Evolutionary conservation across 805 yeast species (phyloP).

Genomic region (Dipodascus geniculatus): DNA sequence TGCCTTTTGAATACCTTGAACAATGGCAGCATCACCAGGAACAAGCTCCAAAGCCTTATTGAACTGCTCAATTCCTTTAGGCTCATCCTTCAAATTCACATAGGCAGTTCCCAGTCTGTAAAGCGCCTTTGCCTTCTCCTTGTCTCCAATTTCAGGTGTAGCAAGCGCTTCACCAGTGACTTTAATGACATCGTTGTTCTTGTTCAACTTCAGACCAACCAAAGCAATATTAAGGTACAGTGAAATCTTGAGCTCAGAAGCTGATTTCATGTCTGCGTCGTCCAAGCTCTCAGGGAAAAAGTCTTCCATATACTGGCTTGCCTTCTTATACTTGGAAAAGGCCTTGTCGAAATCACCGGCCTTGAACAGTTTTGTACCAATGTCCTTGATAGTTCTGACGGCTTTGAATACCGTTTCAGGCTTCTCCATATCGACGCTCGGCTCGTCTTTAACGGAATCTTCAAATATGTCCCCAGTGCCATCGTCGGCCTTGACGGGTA

Average conservation of each 20-base stretch:
- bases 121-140: constrained; percentile 71
- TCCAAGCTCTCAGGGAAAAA: constrained; percentile 55
- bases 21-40: constrained; percentile 64
- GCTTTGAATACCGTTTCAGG: constrained; percentile 62
- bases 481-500: constrained; percentile 48
- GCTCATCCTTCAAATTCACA: constrained; percentile 50
- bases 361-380: constrained; percentile 71
- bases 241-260: constrained; percentile 46
- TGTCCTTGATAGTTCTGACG: constrained; percentile 50
- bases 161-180: constrained; percentile 60
- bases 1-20: constrained; percentile 53
- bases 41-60: constrained; percentile 50
- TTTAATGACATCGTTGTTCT: constrained; percentile 41
- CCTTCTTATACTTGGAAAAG: constrained; percentile 59
- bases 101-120: constrained; percentile 79
- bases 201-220: constrained; percentile 52
- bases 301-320: constrained; percentile 54
- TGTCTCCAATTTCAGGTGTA: constrained; percentile 41
- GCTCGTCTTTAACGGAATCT: constrained; percentile 64
- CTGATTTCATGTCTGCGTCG: constrained; percentile 38
- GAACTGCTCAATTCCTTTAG: constrained; percentile 54
- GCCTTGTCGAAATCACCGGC: constrained; percentile 47
- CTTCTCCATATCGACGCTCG: constrained; percentile 42
- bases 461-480: constrained; percentile 81
- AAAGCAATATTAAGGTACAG: constrained; percentile 64